phyloP scores from a whole-genome alignment of 345 rosid genomes.

The Syzygium jambos region DNA sequence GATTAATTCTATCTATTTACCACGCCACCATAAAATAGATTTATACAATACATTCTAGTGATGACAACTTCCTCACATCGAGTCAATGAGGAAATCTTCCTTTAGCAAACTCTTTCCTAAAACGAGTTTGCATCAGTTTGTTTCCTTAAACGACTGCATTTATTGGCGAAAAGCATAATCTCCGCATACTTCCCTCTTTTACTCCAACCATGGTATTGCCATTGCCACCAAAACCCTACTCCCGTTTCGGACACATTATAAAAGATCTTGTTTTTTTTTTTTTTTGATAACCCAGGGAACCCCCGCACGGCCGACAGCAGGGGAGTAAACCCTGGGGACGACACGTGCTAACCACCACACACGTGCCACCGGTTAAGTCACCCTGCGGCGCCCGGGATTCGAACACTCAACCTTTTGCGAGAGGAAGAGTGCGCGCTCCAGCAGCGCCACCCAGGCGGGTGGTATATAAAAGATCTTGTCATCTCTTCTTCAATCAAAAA shows the following conservation, averaged over 20 bases:
- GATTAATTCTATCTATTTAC: neutral
- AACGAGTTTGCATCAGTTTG: neutral
- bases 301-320: no score
- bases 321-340: no score
- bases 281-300: no score
- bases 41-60: no score
- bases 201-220: neutral
- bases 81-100: neutral
- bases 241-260: neutral
- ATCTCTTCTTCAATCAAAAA: neutral
- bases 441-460: no score
- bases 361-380: no score
- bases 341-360: no score
- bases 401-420: no score
- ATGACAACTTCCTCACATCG: no score
- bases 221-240: neutral
- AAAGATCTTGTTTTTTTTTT: neutral
- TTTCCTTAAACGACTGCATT: neutral
- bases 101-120: neutral
- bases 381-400: no score
- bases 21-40: neutral
- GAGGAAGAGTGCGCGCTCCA: no score
- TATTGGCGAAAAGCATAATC: neutral
- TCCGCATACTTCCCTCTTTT: neutral
- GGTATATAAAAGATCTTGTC: neutral